Conservation (phyloP, 495 filamentous ascomycete genomes). For the Penicillium turbatum region DNA sequence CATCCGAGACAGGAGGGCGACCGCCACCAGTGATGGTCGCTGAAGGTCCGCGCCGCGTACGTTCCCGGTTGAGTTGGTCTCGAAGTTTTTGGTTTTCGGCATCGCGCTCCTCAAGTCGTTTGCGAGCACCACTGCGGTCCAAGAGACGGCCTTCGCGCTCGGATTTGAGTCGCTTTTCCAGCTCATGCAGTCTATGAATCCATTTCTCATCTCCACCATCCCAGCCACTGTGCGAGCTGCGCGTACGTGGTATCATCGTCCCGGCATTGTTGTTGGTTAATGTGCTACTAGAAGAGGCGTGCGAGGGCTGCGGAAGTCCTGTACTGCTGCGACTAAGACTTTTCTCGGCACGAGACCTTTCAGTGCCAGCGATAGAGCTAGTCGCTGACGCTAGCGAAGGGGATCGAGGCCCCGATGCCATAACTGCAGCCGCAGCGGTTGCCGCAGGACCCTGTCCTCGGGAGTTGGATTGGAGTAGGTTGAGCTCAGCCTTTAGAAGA, state of each 20-base stretch:
- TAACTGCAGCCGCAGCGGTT: slow-evolving; percentile 22
- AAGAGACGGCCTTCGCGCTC: slow-evolving; percentile 83
- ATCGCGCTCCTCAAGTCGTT: slow-evolving; percentile 78
- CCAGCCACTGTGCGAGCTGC: slow-evolving; percentile 23
- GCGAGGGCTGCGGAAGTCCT: slow-evolving; percentile 36
- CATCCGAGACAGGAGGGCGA: slow-evolving; percentile 20
- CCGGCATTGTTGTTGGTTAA: slow-evolving; percentile 31
- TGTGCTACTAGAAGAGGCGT: slow-evolving; percentile 32
- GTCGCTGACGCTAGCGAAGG: slow-evolving; percentile 26
- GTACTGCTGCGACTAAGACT: slow-evolving; percentile 31
- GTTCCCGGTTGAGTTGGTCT: slow-evolving; percentile 63
- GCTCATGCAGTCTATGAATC: slow-evolving; percentile 76
- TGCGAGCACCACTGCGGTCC: slow-evolving; percentile 77
- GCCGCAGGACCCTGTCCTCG: slow-evolving; percentile 30
- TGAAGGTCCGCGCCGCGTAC: slow-evolving; percentile 38
- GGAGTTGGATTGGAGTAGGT: slow-evolving; percentile 57
- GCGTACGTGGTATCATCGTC: slow-evolving; percentile 32
- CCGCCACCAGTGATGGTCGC: slow-evolving; percentile 12
- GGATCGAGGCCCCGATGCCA: slow-evolving; percentile 26
- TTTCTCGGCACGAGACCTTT: slow-evolving; percentile 25
- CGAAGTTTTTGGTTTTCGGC: slow-evolving; percentile 71
- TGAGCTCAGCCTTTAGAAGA: slow-evolving; percentile 77
- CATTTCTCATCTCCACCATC: slow-evolving; percentile 61
- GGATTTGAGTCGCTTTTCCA: slow-evolving; percentile 83
- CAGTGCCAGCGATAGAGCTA: slow-evolving; percentile 36